phyloP scores from a whole-genome alignment of 306 rosid species.

The Trifolium repens region DNA sequence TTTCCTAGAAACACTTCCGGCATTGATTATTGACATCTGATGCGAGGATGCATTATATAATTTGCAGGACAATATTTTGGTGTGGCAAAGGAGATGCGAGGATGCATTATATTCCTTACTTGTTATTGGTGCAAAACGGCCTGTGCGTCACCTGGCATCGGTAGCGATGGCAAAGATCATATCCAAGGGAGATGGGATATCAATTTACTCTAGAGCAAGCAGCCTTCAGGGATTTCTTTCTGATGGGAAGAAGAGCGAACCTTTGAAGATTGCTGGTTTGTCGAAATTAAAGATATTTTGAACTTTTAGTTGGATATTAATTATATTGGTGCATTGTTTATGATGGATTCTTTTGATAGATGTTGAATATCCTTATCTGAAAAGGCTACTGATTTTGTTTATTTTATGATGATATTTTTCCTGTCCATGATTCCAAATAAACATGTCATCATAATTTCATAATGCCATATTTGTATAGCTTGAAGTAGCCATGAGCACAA shows the following conservation, averaged over 20 bases:
- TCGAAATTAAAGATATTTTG: conserved; percentile 30
- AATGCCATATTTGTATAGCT: conserved; percentile 27
- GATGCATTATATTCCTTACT: conserved; percentile 87
- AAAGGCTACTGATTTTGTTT: conserved; percentile 24
- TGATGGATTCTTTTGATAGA: conserved; percentile 23
- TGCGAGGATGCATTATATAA: conserved; percentile 85
- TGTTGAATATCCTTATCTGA: conserved; percentile 25
- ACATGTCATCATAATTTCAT: conserved; percentile 11
- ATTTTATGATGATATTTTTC: neutral
- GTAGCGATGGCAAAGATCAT: conserved; percentile 87
- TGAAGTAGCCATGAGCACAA: conserved; percentile 14
- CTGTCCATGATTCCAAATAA: conserved; percentile 19
- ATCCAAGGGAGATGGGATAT: conserved; percentile 85
- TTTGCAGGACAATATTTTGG: conserved; percentile 78
- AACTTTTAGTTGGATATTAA: conserved; percentile 36
- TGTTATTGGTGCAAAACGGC: conserved; percentile 88
- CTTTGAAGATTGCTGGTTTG: conserved; percentile 89
- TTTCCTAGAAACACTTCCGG: conserved; percentile 12
- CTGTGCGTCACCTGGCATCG: conserved; percentile 95
- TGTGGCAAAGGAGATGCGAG: conserved; percentile 98
- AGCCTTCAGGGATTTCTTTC: conserved; percentile 97
- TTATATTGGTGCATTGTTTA: conserved; percentile 33
- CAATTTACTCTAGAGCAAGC: conserved; percentile 92
- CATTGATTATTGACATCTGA: conserved; percentile 36
- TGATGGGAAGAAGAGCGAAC: conserved; percentile 83